phyloP scores from a whole-genome alignment of 192 early-diverging fungal genomes.

The Coemansia sp. region DNA sequence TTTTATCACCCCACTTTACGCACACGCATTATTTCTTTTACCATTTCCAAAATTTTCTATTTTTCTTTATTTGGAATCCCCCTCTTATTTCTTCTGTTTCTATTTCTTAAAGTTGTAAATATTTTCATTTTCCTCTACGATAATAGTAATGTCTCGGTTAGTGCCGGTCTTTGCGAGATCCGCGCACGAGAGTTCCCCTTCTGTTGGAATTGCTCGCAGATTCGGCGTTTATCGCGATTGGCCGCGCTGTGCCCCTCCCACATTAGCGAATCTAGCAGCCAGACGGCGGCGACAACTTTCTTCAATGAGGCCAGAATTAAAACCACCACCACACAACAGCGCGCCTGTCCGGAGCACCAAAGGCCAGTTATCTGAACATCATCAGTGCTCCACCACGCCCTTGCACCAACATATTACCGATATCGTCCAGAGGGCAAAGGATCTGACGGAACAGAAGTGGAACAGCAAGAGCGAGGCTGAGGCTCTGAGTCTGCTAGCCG shows the following conservation, averaged over 20 bases:
- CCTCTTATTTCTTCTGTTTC: background rate
- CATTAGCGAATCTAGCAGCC: background rate
- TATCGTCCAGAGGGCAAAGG: constrained; percentile 7
- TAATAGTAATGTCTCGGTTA: constrained; percentile 10
- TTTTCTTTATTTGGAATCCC: background rate
- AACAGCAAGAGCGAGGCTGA: background rate
- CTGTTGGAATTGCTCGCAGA: background rate
- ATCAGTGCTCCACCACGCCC: background rate
- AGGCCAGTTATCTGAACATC: background rate
- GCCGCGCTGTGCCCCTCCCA: background rate
- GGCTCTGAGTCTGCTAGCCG: constrained; percentile 2
- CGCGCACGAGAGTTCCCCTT: background rate
- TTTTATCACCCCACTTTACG: too few relatives aligned
- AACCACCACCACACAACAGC: background rate
- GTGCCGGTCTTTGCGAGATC: constrained; percentile 1
- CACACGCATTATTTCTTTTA: too few relatives aligned
- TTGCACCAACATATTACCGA: background rate
- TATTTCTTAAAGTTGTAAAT: background rate
- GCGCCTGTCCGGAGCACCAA: too few relatives aligned
- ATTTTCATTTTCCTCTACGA: background rate
- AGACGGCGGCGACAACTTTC: background rate
- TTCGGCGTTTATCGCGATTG: background rate
- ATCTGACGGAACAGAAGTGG: background rate
- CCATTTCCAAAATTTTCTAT: background rate
- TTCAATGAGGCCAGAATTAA: background rate